Evolutionary conservation across 495 filamentous ascomycete species (phyloP), one percentile per base, ranked within the genome.

Genomic region (Aspergillus mulundensis): DNA sequence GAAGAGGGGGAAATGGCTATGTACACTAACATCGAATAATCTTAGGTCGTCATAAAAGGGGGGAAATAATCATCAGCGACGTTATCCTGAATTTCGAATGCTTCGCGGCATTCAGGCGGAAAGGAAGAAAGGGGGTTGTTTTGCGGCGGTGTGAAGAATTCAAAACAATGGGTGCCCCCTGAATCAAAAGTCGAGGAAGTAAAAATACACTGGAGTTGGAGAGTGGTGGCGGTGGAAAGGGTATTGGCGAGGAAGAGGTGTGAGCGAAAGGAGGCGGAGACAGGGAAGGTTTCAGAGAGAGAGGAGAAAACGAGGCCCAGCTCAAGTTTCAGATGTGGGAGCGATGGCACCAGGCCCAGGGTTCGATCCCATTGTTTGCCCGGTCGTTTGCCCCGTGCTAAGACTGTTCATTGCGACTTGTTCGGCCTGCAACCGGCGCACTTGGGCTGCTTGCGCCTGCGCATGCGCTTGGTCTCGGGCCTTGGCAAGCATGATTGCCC

Each of bases 401-500:
- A 54, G 44, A 39, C 61, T 67, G 54, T 65, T 68, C n/a, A 58
- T 56, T 43, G 74, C 67, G 42, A 56, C 53, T 67, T 76, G 75
- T 38, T 77, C 75, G 34, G 62, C 68, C 57, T 74, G 71, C 63
- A 72, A 56, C 59, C 67, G 73, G 56, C 75, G 68, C 59, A 62
- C 66, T 57, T 75, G 74, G 20, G 64, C 73, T 65, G 72, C 74
- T 57, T 77, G 75, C 61, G 70, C 69, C 67, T 78, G 77, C 57
- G 72, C 72, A 63, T 79, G 78, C 43, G 75, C 77, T 50, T 76
- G 70, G 60, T 78, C 75, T 46, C 74, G 75, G 28, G 67, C 72
- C 60, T 76, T 76, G 45, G 69, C 73, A 49, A 84, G 81, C 56
- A 89, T 86, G 41, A 83, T 84, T 30, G 86, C 84, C 15, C 88